Base-by-base conservation (phyloP, 2,329 filamentous ascomycete genomes). In the Exophiala spinifera region DNA sequence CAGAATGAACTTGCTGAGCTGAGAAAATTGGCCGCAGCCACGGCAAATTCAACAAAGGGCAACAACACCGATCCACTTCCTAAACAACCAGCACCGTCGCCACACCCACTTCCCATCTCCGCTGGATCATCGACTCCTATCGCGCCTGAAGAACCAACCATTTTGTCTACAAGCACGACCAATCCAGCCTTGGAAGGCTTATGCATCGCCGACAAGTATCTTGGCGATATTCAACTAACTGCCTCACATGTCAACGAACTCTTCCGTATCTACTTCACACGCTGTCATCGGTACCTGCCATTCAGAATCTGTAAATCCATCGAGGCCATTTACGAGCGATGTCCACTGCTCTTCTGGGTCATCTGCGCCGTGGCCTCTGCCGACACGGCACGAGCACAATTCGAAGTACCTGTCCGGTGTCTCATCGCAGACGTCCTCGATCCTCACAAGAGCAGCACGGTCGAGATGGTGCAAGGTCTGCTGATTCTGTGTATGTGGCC, bases 401-500 rank as follows among this genome's bases (percentile, higher is more conserved):
- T 54, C 23, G 46, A 57, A 43, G 50, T 34, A 4, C 45, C 60
- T 5, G 20, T 64, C 6, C 60, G 61, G 52, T 21, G 54, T 17
- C 46, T 47, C 11, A 45, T 56, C 20, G n/a, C 28, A 20, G 20
- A 44, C 13, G 58, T 61, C 15, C 51, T 63, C n/a, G 60, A 57
- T 34, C 60, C 61, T 11, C 52, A 56, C 11, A 57, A 60, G 33
- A n/a, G n/a, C 6, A 37, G 31, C 44, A 53, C 54, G 1, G 59
- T 60, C 36, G 56, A 63, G 44, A 49, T 58, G 20, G 60, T 65
- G 8, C 62, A 64, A 31, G 53, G 62, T 8, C 52, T 65, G 5
- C 42, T 61, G 28, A 54, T 65, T 15, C 17, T 63, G 20, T 64
- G 56, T 37, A 55, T 61, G 56, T 65, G 63, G 63, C 63, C 63